A percentile compares a stretch with the other conserved stretches of the same genome.
phyloP scores from a whole-genome alignment of 2,329 filamentous ascomycete genomes.

The Pseudocercospora eumusae region DNA sequence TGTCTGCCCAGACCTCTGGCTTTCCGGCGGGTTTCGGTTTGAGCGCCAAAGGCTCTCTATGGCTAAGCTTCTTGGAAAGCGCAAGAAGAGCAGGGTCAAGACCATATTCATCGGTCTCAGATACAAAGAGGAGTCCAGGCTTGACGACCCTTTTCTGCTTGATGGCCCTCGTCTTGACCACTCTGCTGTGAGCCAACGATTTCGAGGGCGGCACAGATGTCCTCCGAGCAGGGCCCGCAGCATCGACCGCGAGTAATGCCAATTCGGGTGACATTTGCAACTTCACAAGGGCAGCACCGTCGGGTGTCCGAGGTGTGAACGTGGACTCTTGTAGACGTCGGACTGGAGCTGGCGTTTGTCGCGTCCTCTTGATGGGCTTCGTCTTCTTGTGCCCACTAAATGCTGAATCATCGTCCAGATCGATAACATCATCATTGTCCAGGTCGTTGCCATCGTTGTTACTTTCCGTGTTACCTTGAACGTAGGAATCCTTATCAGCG shows the following conservation, averaged over 20 bases:
- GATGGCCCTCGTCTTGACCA: not conserved
- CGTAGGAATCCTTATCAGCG: not conserved
- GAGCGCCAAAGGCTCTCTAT: constrained; percentile 28
- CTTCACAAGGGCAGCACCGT: not conserved
- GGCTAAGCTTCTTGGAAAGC: constrained; percentile 33
- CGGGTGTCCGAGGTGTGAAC: not conserved
- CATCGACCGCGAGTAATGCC: not conserved
- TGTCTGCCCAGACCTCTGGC: constrained; percentile 59
- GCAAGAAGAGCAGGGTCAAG: constrained; percentile 23
- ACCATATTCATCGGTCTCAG: not conserved
- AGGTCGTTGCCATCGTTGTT: not conserved
- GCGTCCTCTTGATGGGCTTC: not conserved
- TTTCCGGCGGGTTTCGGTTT: constrained; percentile 41
- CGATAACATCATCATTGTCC: not conserved
- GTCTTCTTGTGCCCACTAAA: not conserved
- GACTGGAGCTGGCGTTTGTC: not conserved
- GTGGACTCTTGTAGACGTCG: not conserved
- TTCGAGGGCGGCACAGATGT: not conserved
- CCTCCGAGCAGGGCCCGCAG: not conserved
- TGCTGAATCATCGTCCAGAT: not conserved
- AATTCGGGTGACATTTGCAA: not conserved
- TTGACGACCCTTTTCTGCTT: not conserved
- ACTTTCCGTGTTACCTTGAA: not conserved
- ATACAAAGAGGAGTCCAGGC: not conserved
- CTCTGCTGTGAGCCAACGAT: not conserved